A percentile compares a stretch with the other conserved stretches of the same genome.
phyloP scores from a whole-genome alignment of 2,329 filamentous ascomycete species.

The Venturia asperata region DNA sequence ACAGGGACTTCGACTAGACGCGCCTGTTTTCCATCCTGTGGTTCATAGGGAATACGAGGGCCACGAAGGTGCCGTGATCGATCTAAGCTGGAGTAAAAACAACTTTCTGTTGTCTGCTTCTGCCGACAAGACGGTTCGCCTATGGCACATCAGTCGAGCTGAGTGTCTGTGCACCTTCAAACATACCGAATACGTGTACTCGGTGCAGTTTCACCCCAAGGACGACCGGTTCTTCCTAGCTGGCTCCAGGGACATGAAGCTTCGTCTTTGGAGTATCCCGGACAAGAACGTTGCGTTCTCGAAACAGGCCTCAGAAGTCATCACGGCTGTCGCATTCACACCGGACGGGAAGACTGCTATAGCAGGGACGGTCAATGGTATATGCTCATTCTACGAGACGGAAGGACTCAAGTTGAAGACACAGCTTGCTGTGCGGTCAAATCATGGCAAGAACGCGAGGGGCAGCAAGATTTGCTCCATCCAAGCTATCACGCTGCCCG shows the following conservation, averaged over 20 bases:
- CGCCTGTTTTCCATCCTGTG: constrained; percentile 79
- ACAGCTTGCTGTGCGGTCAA: constrained; percentile 89
- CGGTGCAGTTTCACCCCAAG: constrained; percentile 85
- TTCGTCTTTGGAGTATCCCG: constrained; percentile 93
- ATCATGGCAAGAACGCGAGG: constrained; percentile 85
- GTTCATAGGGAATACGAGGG: constrained; percentile 74
- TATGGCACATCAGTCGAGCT: constrained; percentile 81
- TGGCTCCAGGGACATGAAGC: constrained; percentile 79
- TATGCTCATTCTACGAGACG: constrained; percentile 88
- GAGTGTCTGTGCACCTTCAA: constrained; percentile 93
- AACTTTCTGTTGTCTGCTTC: constrained; percentile 93
- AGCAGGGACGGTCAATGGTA: constrained; percentile 75
- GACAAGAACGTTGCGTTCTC: constrained; percentile 89
- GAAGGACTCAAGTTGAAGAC: constrained; percentile 77
- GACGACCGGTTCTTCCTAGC: constrained; percentile 97
- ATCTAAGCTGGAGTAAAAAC: constrained; percentile 98
- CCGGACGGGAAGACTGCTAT: constrained; percentile 87
- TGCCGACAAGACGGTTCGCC: constrained; percentile 92
- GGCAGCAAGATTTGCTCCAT: constrained; percentile 97
- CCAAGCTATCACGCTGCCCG: constrained; percentile 59
- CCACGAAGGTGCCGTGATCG: constrained; percentile 78
- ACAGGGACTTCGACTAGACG: constrained; percentile 60
- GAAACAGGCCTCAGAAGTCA: constrained; percentile 71
- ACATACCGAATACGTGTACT: constrained; percentile 91
- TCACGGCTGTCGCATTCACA: constrained; percentile 89